Evolutionary conservation across 192 early-diverging fungal species (phyloP), one percentile per base, ranked within the genome.

Genomic region (Backusella sp.): DNA sequence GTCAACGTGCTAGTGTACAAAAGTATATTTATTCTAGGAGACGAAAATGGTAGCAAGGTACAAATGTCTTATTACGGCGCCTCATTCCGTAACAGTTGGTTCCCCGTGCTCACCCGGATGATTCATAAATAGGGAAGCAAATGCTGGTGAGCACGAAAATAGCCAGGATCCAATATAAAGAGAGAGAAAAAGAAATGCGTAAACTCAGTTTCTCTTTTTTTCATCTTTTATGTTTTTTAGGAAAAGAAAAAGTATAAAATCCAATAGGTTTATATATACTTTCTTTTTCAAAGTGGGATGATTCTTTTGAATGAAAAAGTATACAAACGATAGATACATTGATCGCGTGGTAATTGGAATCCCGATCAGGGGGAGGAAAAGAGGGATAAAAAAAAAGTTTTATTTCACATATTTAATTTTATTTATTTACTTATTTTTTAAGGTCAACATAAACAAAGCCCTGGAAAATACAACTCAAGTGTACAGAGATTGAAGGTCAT

Each of bases 401-500:
- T 59, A 59, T 3, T 59, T 26, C 8, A 59, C 21, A 59, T 59
- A 26, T 59, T n/a, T 26, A 21, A 52, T 53, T 53, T 53, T 53
- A 23, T 8, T 21, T 21, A 23, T 53, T 53, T 32, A 32, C 32
- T 32, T 32, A 2, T 14, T 59, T 26, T 12, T 59, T 62, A 12
- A 26, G 19, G 21, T 62, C 11, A 28, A 62, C 12, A 28, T 23
- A 59, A 23, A 62, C 53, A 62, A 28, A 62, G n/a, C 56, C 56
- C 53, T 56, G 21, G 21, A 8, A 32, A 70, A 32, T 32, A 2
- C 23, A 65, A 11, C 66, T 75, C 75, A 83, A 42, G 82, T 83
- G 44, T 83, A 83, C 15, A 83, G 37, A 15, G 74, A 76, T 62
- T 79, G 76, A 28, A 79, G 68, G 44, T 66, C 75, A 37, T 79